Evolutionary conservation across 164 flowering plant genomes (phyloP), one percentile per base, ranked within the genome.

Genomic region (Berberis thunbergii): DNA sequence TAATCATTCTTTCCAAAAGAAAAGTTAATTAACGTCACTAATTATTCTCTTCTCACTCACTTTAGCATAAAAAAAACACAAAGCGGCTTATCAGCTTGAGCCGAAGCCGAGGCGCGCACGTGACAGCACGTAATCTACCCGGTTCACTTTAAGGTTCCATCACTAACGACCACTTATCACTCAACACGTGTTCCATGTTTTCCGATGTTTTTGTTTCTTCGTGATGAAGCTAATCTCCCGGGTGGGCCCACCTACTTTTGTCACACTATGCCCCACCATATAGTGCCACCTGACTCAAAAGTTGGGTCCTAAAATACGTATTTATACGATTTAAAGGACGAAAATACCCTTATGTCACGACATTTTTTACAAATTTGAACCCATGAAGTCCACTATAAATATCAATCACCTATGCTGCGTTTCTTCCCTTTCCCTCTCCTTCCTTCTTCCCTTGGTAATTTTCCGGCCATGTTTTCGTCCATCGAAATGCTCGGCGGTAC

Each of bases 351-450:
- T 70, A 42, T 12, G 69, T 7, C 46, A 5, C 7, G 38, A 45
- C 3, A 43, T 4, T 52, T 52, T 46, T 6, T 45, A 2, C 65
- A 26, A n/a, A 39, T 50, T 4, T 67, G 66, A 44, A 59, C 52
- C 78, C 75, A 43, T 60, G 9, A 8, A 7, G 13, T 8, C 26
- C 26, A 26, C 82, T 56, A 65, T 89, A 89, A 86, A 87, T 87
- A 77, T 45, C 59, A 41, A 43, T 8, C 81, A 61, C 81, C 77
- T 64, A 50, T 74, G 57, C 61, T 64, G 64, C 86, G 59, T 66
- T 80, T 69, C 93, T 83, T 87, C 97, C 96, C 94, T 85, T 88
- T 91, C 61, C 58, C 69, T 59, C 69, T 65, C 71, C 72, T 49
- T 41, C 64, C 66, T 54, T 9, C 65, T 68, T 69, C 39, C 64